phyloP scores from a whole-genome alignment of 306 rosid genomes.

The Quercus cerris region DNA sequence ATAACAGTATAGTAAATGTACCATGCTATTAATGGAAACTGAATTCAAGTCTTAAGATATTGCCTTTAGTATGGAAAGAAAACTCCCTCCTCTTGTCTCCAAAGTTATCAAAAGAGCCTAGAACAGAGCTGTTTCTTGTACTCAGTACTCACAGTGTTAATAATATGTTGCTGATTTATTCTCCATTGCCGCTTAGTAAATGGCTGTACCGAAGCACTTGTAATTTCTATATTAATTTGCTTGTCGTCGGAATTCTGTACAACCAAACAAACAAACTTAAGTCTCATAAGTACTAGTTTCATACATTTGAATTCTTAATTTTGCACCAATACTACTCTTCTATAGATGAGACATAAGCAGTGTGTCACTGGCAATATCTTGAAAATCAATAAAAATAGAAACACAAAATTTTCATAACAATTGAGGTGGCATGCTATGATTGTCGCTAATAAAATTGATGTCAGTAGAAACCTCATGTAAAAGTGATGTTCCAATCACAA shows the following conservation, averaged over 20 bases:
- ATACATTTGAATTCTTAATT: neutral
- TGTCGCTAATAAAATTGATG: too few relatives aligned
- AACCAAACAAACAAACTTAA: neutral
- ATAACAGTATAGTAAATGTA: too few relatives aligned
- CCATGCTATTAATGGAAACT: too few relatives aligned
- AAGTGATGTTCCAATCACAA: too few relatives aligned
- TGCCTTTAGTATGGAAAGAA: neutral
- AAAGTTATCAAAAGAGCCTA: neutral
- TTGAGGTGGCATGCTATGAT: neutral
- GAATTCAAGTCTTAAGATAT: too few relatives aligned
- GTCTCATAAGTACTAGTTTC: neutral
- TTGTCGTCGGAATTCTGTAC: conserved; percentile 41
- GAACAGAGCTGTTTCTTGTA: neutral
- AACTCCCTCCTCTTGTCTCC: neutral
- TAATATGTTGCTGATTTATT: conserved; percentile 56
- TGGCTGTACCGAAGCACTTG: conserved; percentile 70
- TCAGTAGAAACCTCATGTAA: too few relatives aligned
- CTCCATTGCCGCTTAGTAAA: conserved; percentile 68
- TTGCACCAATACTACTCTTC: neutral
- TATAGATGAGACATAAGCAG: neutral
- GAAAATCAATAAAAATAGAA: too few relatives aligned
- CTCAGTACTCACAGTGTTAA: conserved; percentile 49
- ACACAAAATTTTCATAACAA: neutral
- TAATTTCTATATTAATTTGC: conserved; percentile 35
- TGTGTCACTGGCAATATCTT: neutral